Percentiles rank a stretch among this genome's conserved stretches.
These are phyloP conservation scores for Microbotryum saponariae DNA, from an alignment of 1,284 basidiomycete species.

Conservation along the genomic window DNA sequence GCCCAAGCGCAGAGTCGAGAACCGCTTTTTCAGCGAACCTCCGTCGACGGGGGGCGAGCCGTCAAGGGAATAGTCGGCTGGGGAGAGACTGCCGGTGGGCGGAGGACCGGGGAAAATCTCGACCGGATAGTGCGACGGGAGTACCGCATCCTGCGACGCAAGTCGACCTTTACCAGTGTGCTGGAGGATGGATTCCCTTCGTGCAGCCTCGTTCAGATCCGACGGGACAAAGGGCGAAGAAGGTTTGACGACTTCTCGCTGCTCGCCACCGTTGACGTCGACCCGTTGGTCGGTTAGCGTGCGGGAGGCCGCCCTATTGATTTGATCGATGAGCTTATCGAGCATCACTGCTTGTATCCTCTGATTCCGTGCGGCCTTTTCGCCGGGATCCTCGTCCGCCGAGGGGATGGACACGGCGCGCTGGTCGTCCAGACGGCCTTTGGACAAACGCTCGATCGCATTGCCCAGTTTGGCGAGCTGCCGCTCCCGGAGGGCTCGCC, in stretches of 20 bases:
- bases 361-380: conserved; percentile 43
- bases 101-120: conserved; percentile 8
- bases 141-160: conserved; percentile 33
- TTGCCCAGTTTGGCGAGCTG: conserved; percentile 35
- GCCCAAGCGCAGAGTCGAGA: too few relatives aligned
- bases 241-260: conserved; percentile 2
- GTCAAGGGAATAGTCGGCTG: too few relatives aligned
- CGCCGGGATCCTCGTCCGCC: conserved; percentile 39
- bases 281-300: conserved; percentile 61
- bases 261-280: conserved; percentile 29
- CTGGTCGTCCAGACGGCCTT: conserved; percentile 40
- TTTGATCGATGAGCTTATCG: conserved; percentile 60
- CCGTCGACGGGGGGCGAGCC: neutral
- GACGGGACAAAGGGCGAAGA: neutral
- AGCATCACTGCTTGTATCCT: conserved; percentile 39
- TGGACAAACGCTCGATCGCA: conserved; percentile 35
- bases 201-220: conserved; percentile 26
- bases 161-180: conserved; percentile 33
- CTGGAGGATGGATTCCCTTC: conserved; percentile 28
- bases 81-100: too few relatives aligned
- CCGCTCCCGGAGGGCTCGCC: conserved; percentile 27
- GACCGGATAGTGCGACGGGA: conserved; percentile 4
- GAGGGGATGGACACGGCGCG: conserved; percentile 33
- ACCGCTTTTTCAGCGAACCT: conserved; percentile 2
- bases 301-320: conserved; percentile 62